Evolutionary conservation across 495 filamentous ascomycete genomes (phyloP).

Genomic region (Viridothelium virens): DNA sequence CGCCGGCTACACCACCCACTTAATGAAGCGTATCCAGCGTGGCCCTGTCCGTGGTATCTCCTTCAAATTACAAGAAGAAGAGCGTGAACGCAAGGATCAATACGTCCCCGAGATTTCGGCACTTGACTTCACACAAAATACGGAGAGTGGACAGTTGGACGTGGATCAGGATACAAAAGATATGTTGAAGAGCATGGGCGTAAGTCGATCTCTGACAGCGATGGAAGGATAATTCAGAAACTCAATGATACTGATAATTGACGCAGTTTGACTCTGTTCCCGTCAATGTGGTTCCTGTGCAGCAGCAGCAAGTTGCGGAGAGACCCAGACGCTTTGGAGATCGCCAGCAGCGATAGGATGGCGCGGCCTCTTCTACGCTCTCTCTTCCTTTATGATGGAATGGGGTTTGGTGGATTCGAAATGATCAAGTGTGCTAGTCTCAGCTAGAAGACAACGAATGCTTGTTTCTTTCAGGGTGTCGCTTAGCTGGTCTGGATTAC

Average conservation of each 20-base stretch:
- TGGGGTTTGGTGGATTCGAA: background rate
- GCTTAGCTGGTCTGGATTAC: slow-evolving; percentile 59
- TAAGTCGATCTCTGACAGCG: slow-evolving; percentile 47
- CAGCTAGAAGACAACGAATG: slow-evolving; percentile 32
- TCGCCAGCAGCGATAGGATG: slow-evolving; percentile 41
- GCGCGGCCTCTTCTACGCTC: slow-evolving; percentile 30
- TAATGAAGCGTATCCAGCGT: slow-evolving; percentile 99
- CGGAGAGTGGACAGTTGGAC: slow-evolving; percentile 85
- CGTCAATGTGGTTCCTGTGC: slow-evolving; percentile 83
- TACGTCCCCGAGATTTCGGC: slow-evolving; percentile 98
- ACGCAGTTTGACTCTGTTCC: slow-evolving; percentile 89
- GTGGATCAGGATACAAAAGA: slow-evolving; percentile 97
- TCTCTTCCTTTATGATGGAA: slow-evolving; percentile 23
- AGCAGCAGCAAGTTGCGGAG: slow-evolving; percentile 78
- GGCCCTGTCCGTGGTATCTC: slow-evolving; percentile 99
- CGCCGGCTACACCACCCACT: slow-evolving; percentile 94
- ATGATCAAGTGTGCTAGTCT: slow-evolving; percentile 11
- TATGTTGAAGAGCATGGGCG: slow-evolving; percentile 92
- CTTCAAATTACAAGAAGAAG: slow-evolving; percentile 99
- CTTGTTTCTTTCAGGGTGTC: slow-evolving; percentile 61
- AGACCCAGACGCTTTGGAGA: slow-evolving; percentile 61
- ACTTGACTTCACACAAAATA: slow-evolving; percentile 88
- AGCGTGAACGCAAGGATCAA: slow-evolving; percentile 99
- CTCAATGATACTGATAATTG: slow-evolving; percentile 11
- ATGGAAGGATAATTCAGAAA: background rate